Conservation (phyloP, 1,284 basidiomycete genomes). For the Coniferiporia weirii region DNA sequence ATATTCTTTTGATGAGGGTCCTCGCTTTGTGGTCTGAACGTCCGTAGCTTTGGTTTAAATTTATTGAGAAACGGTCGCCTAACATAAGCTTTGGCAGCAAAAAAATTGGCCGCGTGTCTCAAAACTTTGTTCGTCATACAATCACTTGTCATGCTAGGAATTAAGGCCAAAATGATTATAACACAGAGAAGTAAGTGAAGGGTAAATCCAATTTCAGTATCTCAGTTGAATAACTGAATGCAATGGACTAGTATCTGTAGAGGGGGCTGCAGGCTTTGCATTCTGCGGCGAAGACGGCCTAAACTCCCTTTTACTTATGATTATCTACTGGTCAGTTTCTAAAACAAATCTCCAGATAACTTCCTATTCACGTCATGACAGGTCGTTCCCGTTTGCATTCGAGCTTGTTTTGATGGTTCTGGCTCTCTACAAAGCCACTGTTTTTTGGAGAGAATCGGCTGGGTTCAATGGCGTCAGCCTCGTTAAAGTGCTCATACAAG, state of each 20-base stretch:
- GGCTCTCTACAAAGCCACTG: constrained; percentile 1
- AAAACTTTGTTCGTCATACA: neutral
- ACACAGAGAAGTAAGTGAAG: neutral
- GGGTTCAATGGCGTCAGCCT: neutral
- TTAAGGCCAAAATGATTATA: neutral
- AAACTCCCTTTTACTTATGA: neutral
- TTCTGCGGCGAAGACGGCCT: neutral
- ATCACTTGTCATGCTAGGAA: neutral
- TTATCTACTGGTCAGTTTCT: neutral
- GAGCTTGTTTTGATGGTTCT: constrained; percentile 3
- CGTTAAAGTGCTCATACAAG: constrained; percentile 2
- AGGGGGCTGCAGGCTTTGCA: neutral
- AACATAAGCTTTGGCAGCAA: neutral
- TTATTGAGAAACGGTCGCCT: neutral
- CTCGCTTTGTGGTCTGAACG: neutral
- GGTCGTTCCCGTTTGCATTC: neutral
- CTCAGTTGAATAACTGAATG: too few species aligned
- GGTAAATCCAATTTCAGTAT: too few species aligned
- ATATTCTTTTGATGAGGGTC: constrained; percentile 1
- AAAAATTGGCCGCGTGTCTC: neutral
- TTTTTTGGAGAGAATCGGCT: neutral
- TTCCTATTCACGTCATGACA: neutral
- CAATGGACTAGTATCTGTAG: neutral
- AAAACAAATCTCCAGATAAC: neutral
- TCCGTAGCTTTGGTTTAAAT: neutral